Conservation (phyloP, 768 basidiomycete genomes). For the Cyclocybe cylindracea region DNA sequence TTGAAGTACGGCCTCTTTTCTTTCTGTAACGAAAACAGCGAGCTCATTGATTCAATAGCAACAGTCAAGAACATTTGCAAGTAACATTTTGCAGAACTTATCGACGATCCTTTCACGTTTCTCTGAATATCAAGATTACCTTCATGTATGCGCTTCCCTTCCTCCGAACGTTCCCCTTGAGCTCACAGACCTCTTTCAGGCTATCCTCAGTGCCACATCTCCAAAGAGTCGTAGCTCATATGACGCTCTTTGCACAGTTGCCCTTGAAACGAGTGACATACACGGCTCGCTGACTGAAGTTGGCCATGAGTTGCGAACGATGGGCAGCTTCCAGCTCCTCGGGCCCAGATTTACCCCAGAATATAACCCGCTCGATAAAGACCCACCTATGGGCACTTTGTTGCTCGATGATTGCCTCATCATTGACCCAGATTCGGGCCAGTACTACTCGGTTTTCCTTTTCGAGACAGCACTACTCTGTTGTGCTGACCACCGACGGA, state of each 20-base stretch:
- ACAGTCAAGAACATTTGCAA: conserved; percentile 16
- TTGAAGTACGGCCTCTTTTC: conserved; percentile 10
- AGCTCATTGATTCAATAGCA: conserved; percentile 1
- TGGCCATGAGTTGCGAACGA: conserved; percentile 35
- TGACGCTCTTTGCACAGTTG: conserved; percentile 34
- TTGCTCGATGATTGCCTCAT: conserved; percentile 36
- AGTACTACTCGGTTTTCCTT: conserved; percentile 31
- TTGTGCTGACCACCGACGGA: conserved; percentile 26
- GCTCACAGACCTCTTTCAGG: conserved; percentile 9
- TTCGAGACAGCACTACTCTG: conserved; percentile 37
- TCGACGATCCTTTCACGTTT: conserved; percentile 34
- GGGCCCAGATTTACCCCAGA: conserved; percentile 23
- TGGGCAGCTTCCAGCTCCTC: conserved; percentile 26
- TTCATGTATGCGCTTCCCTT: conserved; percentile 23
- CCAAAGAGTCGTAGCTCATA: conserved; percentile 27
- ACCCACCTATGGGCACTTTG: conserved; percentile 27
- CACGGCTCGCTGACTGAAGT: conserved; percentile 38
- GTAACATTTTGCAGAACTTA: conserved; percentile 27
- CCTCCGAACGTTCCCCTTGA: background rate
- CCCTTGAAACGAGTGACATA: conserved; percentile 29
- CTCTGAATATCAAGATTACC: conserved; percentile 25
- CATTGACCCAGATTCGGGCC: conserved; percentile 19
- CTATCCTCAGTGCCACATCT: conserved; percentile 29
- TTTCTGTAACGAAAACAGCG: background rate
- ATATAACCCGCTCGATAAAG: conserved; percentile 26